Evolutionary conservation across 345 rosid species (phyloP), one percentile per base, ranked within the genome.

Genomic region (Eucalyptus cloeziana): DNA sequence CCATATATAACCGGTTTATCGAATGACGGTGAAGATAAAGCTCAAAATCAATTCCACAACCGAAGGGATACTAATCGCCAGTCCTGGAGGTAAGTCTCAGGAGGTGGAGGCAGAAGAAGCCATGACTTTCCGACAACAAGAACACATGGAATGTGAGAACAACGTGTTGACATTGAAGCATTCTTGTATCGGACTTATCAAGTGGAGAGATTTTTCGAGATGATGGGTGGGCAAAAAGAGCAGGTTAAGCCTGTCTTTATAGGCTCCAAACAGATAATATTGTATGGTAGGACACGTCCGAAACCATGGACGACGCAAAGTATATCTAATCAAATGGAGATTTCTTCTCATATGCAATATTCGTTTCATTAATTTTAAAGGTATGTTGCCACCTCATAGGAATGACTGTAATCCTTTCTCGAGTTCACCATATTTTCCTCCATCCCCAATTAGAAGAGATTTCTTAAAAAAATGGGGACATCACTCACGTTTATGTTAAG

Each of bases 331-430:
- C 45, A 71, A 19, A 37, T 37, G 81, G 14, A 71, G 45, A 19
- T 71, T 37, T 19, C 81, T 21, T 76, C 27, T 76, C 47, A 76
- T 19, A 6, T 40, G 25, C 47, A 19, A 4, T 6, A 71, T 71
- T 76, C 22, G 5, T 37, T 37, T 37, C 27, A 10, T 19, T 19
- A 37, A 19, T 45, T 33, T 8, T 3, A 67, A 0, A 37, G 33
- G 44, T 76, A 76, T 2, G 0, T 10, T 10, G 45, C 3, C 1
- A 37, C 1, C 25, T 7, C 45, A 5, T 33, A 33, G 80, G 44
- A 67, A 17, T 31, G 24, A 71, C 3, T 21, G 3, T 71, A 71
- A 71, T 71, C 25, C 81, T 19, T 71, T 21, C 25, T 71, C 6
- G 24, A 71, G 81, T 71, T 71, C 5, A 10, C 22, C 25, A 37